phyloP scores from a whole-genome alignment of 257 asterid genomes.

The Rubia yunnanensis region DNA sequence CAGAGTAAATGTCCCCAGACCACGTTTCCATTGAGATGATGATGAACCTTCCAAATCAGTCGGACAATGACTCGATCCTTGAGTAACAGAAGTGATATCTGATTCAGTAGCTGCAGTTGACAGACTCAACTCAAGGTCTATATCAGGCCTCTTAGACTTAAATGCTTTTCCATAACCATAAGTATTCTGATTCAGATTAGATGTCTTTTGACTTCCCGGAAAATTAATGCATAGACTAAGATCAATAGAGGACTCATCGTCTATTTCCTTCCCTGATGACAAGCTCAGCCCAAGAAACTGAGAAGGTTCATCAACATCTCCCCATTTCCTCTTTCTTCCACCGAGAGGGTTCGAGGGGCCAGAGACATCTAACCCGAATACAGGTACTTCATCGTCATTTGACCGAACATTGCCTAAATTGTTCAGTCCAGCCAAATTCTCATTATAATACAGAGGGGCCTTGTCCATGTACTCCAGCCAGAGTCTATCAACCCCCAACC shows the following conservation, averaged over 20 bases:
- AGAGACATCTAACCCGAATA: conserved; percentile 18
- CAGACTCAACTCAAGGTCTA: conserved; percentile 52
- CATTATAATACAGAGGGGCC: conserved; percentile 20
- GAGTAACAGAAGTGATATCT: conserved; percentile 29
- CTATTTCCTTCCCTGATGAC: conserved; percentile 38
- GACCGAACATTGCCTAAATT: conserved; percentile 17
- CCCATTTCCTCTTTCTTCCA: conserved; percentile 39
- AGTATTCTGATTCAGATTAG: conserved; percentile 13
- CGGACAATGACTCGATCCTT: conserved; percentile 19
- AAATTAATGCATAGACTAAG: conserved; percentile 39
- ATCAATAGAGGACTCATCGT: conserved; percentile 31
- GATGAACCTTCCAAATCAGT: conserved; percentile 40
- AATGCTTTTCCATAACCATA: conserved; percentile 14
- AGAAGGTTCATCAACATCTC: conserved; percentile 30
- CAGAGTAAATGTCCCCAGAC: conserved; percentile 9
- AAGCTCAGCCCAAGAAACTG: conserved; percentile 39
- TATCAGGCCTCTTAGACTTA: conserved; percentile 21
- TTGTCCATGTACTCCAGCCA: conserved; percentile 44
- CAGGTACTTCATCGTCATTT: conserved; percentile 10
- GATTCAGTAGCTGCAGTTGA: conserved; percentile 47
- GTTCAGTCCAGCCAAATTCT: conserved; percentile 21
- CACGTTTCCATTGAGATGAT: no score
- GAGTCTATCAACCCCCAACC: conserved; percentile 11
- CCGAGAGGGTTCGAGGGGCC: conserved; percentile 19
- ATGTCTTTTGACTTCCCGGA: conserved; percentile 13